Conservation (phyloP, 169 alveolate genomes). For the Eimeria sp. region DNA sequence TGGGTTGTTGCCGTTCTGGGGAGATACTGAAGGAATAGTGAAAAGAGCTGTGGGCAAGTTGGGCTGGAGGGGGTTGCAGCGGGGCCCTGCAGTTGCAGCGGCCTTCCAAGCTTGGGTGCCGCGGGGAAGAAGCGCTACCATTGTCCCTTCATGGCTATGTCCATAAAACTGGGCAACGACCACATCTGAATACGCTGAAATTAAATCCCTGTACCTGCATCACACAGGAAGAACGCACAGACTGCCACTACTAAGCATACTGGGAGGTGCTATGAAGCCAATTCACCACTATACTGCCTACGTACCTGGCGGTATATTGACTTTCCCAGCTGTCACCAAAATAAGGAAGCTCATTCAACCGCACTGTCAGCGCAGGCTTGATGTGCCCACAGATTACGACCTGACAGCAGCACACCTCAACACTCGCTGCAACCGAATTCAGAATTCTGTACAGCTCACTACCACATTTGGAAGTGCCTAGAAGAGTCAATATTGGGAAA, state of each 20-base stretch:
- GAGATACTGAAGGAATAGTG: slow-evolving; percentile 34
- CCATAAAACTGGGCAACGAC: slow-evolving; percentile 26
- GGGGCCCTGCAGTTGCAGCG: slow-evolving; percentile 57
- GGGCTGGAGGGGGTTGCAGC: slow-evolving; percentile 47
- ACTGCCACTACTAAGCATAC: not conserved
- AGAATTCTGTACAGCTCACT: not conserved
- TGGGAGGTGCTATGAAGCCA: not conserved
- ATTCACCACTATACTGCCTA: not conserved
- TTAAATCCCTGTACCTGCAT: slow-evolving; percentile 43
- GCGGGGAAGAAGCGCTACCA: not conserved
- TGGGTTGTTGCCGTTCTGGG: slow-evolving; percentile 47
- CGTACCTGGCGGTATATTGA: not conserved
- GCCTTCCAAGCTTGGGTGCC: slow-evolving; percentile 24
- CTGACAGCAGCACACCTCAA: slow-evolving; percentile 14
- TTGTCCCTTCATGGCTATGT: slow-evolving; percentile 46
- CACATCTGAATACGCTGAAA: slow-evolving; percentile 27
- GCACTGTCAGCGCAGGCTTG: slow-evolving; percentile 22
- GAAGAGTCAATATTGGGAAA: not conserved
- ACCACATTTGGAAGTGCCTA: not conserved
- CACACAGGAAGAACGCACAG: not conserved
- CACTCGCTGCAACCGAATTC: not conserved
- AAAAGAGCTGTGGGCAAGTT: slow-evolving; percentile 30
- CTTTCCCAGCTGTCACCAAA: slow-evolving; percentile 14
- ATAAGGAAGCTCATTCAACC: not conserved
- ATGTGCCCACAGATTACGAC: slow-evolving; percentile 38